Percentiles rank a stretch among this genome's conserved stretches.
Conservation (phyloP, 495 filamentous ascomycete genomes). For the Penicillium atrosanguineum region DNA sequence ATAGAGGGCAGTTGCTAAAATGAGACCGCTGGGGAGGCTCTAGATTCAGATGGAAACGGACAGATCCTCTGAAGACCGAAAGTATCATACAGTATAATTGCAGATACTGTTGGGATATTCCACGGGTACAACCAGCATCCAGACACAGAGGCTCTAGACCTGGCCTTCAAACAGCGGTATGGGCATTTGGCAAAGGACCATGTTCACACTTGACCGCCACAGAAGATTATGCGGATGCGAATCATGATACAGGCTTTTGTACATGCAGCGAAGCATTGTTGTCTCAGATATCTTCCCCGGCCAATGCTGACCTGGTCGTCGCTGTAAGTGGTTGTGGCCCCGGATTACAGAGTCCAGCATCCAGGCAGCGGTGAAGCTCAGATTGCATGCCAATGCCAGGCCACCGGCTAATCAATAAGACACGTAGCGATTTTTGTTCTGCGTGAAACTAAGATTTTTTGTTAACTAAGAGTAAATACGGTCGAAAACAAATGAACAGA, state of each 20-base stretch:
- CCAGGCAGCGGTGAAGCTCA: slow-evolving; percentile 21
- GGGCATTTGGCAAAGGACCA: background rate
- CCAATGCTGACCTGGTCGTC: slow-evolving; percentile 1
- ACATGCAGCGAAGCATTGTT: slow-evolving; percentile 11
- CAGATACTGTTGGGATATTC: slow-evolving; percentile 7
- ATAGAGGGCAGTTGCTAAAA: slow-evolving; percentile 23
- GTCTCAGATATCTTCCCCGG: slow-evolving; percentile 1
- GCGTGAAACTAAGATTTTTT: background rate
- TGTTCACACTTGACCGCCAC: slow-evolving; percentile 14
- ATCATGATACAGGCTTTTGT: slow-evolving; percentile 8
- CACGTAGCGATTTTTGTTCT: background rate
- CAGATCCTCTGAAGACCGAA: background rate
- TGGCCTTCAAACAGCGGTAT: slow-evolving; percentile 9
- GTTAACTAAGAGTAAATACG: too few relatives aligned
- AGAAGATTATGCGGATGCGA: slow-evolving; percentile 5
- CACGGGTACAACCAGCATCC: background rate
- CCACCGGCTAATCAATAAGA: slow-evolving; percentile 7
- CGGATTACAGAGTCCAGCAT: background rate
- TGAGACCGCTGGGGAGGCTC: background rate
- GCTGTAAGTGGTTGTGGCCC: background rate
- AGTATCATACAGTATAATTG: slow-evolving; percentile 8
- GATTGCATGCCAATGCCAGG: slow-evolving; percentile 4
- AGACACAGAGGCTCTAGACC: background rate
- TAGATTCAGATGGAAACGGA: background rate
- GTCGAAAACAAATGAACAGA: background rate